Percentiles rank a stretch among this genome's conserved stretches.
Conservation (phyloP, 345 rosid species). For the Eucalyptus erythrocorys region DNA sequence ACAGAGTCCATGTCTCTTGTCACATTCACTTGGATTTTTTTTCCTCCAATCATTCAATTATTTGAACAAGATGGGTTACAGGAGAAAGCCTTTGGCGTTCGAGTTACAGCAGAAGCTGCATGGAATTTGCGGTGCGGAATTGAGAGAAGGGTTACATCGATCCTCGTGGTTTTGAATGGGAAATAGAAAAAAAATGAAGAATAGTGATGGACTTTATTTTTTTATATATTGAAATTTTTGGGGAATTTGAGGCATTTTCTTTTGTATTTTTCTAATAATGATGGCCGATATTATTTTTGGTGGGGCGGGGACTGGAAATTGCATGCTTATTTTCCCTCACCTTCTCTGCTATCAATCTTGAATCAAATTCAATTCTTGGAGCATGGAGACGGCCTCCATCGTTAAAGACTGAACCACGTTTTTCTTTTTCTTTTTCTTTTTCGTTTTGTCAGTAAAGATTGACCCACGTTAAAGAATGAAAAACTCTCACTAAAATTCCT, state of each 20-base stretch:
- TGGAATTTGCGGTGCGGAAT: neutral
- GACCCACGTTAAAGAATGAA: neutral
- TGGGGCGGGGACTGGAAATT: neutral
- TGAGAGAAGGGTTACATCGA: neutral
- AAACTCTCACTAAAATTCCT: neutral
- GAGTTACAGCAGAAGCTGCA: neutral
- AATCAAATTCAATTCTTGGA: neutral
- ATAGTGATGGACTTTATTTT: neutral
- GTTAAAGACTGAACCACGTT: neutral
- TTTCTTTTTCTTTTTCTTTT: no score
- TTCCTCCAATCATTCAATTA: neutral
- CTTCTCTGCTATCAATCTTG: neutral
- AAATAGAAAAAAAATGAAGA: neutral
- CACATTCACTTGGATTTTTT: neutral
- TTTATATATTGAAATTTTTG: neutral
- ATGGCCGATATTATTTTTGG: neutral
- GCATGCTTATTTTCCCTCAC: neutral
- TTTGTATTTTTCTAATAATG: neutral
- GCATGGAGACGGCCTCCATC: neutral
- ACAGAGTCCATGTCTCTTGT: neutral
- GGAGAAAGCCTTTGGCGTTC: neutral
- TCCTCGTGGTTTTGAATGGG: neutral
- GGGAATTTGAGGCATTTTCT: neutral
- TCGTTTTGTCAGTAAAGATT: neutral
- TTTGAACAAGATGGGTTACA: neutral